phyloP scores from a whole-genome alignment of 2,329 filamentous ascomycete species.

The Trichoderma sp. region DNA sequence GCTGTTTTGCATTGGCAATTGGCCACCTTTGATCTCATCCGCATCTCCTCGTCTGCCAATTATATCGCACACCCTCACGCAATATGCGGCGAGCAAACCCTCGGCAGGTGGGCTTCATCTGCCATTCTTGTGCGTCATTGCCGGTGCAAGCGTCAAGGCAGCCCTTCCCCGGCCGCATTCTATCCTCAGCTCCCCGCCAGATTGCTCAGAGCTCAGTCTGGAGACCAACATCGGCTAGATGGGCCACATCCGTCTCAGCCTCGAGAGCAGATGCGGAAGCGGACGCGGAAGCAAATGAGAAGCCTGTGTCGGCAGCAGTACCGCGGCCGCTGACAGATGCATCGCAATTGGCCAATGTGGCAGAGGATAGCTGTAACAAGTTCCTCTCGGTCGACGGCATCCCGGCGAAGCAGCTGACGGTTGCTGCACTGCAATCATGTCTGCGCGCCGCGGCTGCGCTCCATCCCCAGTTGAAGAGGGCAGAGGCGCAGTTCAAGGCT shows the following conservation, averaged over 20 bases:
- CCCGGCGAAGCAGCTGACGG: slow-evolving; percentile 43
- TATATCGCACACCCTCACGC: not conserved
- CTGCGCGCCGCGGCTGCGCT: slow-evolving; percentile 44
- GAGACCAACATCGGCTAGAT: slow-evolving; percentile 25
- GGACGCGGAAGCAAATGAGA: slow-evolving; percentile 5
- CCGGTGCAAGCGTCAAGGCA: slow-evolving; percentile 27
- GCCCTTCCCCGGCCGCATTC: slow-evolving; percentile 26
- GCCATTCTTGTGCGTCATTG: slow-evolving; percentile 43
- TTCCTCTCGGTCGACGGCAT: slow-evolving; percentile 46
- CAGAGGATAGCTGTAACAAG: slow-evolving; percentile 41
- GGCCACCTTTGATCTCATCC: not conserved
- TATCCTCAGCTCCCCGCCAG: slow-evolving; percentile 23
- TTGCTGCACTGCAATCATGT: slow-evolving; percentile 44
- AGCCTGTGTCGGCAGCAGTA: slow-evolving; percentile 20
- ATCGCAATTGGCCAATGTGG: slow-evolving; percentile 39
- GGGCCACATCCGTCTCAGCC: slow-evolving; percentile 25
- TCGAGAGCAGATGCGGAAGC: not conserved
- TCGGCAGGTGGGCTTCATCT: slow-evolving; percentile 38
- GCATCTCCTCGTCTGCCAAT: not conserved
- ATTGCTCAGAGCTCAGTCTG: slow-evolving; percentile 6
- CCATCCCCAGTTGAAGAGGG: slow-evolving; percentile 40
- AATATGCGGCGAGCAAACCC: slow-evolving; percentile 40
- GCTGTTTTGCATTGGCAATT: not conserved
- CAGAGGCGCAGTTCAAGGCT: slow-evolving; percentile 39
- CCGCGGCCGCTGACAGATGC: slow-evolving; percentile 36